Evolutionary conservation across 2,329 filamentous ascomycete genomes (phyloP), one percentile per base, ranked within the genome.

Genomic region (Exophiala xenobiotica): DNA sequence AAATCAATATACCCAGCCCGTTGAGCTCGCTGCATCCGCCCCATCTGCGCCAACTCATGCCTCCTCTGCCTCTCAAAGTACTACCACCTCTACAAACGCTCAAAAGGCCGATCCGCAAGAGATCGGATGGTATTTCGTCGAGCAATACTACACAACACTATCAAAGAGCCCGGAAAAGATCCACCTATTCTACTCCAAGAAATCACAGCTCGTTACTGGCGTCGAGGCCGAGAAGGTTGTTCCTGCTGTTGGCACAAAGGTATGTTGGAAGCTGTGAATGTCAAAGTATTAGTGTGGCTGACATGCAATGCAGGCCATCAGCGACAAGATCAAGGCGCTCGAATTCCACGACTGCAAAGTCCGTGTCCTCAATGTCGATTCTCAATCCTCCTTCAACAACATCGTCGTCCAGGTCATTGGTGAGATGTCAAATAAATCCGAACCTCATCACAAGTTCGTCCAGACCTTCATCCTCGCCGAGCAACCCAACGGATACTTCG

Each of bases 41-140:
- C 60, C 60, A 8, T 60, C 60, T 54, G 48, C 48, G 18, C 46
- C 57, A 18, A 37, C 42, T 41, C 60, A 61, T 48, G 48, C 46
- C 20, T 22, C 59, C 14, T 57, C 59, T 35, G 57, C 54, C 14
- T 61, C 58, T 44, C 60, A 62, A 33, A 58, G 58, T 51, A 60
- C 58, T 12, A 54, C 54, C 24, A 51, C 60, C 23, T 57, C 57
- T 11, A 47, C 53, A 23, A 47, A 61, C 40, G 45, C 65, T 19
- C 74, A 78, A 37, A 59, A 61, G 50, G 53, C 63, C 12, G 54
- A 79, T 82, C 57, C 77, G 76, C 64, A 96, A 96, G 78, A 97
- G 76, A 90, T 99, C 62, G 93, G 90, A 72, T 99, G 93, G 93
- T 97, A 92, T 77, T 99, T 99, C 64, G 93, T 99, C 53, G 91